Evolutionary conservation across 768 basidiomycete species (phyloP), one percentile per base, ranked within the genome.

Genomic region (Podaxis mareebaensis): DNA sequence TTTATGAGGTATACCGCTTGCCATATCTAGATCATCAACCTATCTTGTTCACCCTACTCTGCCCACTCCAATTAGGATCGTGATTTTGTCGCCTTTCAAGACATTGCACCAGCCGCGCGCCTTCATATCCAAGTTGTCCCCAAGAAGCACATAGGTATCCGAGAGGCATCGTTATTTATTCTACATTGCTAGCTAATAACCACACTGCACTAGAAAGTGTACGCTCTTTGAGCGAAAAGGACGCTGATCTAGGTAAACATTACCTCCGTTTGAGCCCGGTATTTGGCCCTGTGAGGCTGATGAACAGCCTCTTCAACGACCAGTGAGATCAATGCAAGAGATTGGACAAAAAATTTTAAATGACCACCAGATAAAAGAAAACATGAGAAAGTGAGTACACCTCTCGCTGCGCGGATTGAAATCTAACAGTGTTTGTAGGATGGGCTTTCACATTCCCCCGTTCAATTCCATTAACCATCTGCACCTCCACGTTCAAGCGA

Each of bases 381-480:
- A 71, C 48, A 75, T 77, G 65, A 82, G 85, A 72, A 81, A 78
- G 89, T 87, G 66, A 61, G 75, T 66, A 26, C 6, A 17, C 44
- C 4, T 10, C 8, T 53, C 28, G 17, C 58, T 60, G 36, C 63
- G 22, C 3, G 10, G 30, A 13, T 30, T 26, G 26, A 36, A 26
- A 11, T 30, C 58, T 28, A 42, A 38, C 36, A 60, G n/a, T 57
- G 24, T 13, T 53, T 59, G 39, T 61, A 92, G 92, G 65, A 78
- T 92, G 76, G 91, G 92, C 0, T 93, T 92, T 69, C 91, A 93
- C 70, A 90, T 92, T 58, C 89, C 91, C 0, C 92, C 92, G 0
- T 91, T 89, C 73, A 88, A 84, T 62, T 87, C 86, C 38, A 80
- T 93, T 4, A 70, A 85, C 39, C 91, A 93, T 70, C 77, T 93